Evolutionary conservation across 768 basidiomycete species (phyloP), one percentile per base, ranked within the genome.

Genomic region (Phlegmacium glaucopus): DNA sequence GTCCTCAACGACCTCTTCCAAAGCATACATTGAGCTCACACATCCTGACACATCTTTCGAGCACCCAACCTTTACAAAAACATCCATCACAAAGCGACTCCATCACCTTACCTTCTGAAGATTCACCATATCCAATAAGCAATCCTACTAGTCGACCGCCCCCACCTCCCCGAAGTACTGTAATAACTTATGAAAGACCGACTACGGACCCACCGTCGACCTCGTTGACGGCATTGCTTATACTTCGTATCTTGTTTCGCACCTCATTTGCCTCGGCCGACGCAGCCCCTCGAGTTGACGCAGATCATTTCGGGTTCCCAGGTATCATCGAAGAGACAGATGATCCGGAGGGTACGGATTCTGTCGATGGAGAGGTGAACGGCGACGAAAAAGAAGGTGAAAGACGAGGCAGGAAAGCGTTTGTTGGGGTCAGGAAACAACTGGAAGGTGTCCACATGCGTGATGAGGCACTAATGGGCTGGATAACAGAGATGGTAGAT

Each of bases 291-390:
- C 76, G 87, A 22, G 83, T 75, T 2, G 86, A 90, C 59, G 85
- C 79, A 16, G 90, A 94, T 48, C 87, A 90, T 53, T 95, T 94
- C 64, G 93, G 93, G 0, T 90, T 95, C 63, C 94, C 94, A 5
- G 91, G 87, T 0, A 45, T 90, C 16, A 70, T 90, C 30, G 87
- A 90, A 51, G 89, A 87, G 16, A 75, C 78, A n/a, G 86, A 82
- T n/a, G 89, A 85, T 13, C 75, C 77, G 45, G 79, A 80, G 42
- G 64, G 48, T 6, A 49, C 65, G 47, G 60, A 82, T 66, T 48
- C 64, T 44, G 47, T 74, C 67, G 66, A 82, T 71, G 49, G 71
- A 74, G 59, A 65, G 71, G 51, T 71, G 54, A 52, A 78, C 72
- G 56, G 75, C 62, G 70, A 67, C 28, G 86, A 85, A 50, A 68